Evolutionary conservation across 1,284 basidiomycete species (phyloP).

Genomic region (Leccinum angustisporum): DNA sequence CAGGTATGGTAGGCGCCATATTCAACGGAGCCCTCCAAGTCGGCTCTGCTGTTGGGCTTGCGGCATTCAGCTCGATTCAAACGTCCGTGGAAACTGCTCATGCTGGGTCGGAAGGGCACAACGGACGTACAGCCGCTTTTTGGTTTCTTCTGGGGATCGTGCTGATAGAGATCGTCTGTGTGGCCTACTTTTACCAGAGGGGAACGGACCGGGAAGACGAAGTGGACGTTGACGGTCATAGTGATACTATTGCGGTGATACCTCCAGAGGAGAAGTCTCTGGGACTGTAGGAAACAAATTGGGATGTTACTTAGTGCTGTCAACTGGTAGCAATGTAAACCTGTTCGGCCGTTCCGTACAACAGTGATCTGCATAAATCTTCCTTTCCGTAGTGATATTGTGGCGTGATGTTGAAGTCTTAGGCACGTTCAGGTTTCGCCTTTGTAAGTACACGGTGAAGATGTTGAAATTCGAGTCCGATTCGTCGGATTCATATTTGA

Average conservation of each 20-base stretch:
- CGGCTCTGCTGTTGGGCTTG: conserved; percentile 49
- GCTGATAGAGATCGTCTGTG: conserved; percentile 33
- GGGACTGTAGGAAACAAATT: too few species aligned
- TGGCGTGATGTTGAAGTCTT: too few species aligned
- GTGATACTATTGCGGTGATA: neutral
- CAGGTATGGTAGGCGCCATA: conserved; percentile 55
- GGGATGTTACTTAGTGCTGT: too few species aligned
- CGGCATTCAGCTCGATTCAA: conserved; percentile 48
- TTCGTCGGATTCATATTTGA: too few species aligned
- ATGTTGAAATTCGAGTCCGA: too few species aligned
- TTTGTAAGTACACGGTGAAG: too few species aligned
- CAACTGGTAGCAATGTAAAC: too few species aligned
- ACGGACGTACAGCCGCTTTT: conserved; percentile 46
- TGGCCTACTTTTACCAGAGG: conserved; percentile 41
- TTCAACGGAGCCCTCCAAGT: conserved; percentile 55
- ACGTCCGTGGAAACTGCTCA: conserved; percentile 40
- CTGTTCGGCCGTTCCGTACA: neutral
- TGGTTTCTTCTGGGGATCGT: conserved; percentile 51
- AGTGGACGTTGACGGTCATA: neutral
- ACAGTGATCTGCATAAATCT: too few species aligned
- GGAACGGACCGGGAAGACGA: conserved; percentile 1
- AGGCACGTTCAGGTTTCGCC: too few species aligned
- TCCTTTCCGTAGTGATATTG: too few species aligned
- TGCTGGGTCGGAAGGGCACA: conserved; percentile 35
- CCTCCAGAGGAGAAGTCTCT: neutral